Evolutionary conservation across 1,284 basidiomycete species (phyloP), one percentile per base, ranked within the genome.

Genomic region (Sphagnurus paluster): DNA sequence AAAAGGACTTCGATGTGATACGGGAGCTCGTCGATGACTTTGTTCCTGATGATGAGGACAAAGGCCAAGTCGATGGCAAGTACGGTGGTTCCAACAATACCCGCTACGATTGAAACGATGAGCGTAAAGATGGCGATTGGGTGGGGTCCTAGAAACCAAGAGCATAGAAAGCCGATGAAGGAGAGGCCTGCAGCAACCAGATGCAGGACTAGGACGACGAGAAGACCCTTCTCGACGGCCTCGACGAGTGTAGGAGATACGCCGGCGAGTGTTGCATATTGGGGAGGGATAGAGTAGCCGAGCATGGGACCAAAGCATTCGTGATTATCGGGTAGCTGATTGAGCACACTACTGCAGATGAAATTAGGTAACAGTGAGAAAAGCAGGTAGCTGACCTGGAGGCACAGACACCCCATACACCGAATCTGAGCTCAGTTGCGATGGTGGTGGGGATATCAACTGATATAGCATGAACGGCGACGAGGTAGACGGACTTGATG

Each of bases 361-460:
- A 23, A 37, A 14, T 30, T 28, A 14, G 37, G 21, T 11, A 6
- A 19, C 8, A 29, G 20, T 16, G n/a, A 23, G 37, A 41, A 32
- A 20, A 28, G 17, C 5, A 8, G 26, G 21, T 14, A 17, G 45
- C 49, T 13, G 16, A 77, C 83, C 75, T 77, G 8, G 67, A 70
- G 1, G 80, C 78, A 64, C 87, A 90, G 33, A 83, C 69, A 1
- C 87, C 87, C 86, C 86, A 90, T 4, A 88, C 81, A 2, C 87
- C 87, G 52, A 89, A 87, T 25, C 77, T 72, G 17, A 89, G 62
- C 52, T 74, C 69, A 2, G 80, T 84, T 5, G 79, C 82, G n/a
- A 80, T 62, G 52, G 71, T 73, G 4, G 82, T 79, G 23, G 60
- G 53, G 3, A 73, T 71, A 37, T 66, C 59, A 25, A 52, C 53